phyloP scores from a whole-genome alignment of 2,329 filamentous ascomycete species.

The Mycosphaerella sp. region DNA sequence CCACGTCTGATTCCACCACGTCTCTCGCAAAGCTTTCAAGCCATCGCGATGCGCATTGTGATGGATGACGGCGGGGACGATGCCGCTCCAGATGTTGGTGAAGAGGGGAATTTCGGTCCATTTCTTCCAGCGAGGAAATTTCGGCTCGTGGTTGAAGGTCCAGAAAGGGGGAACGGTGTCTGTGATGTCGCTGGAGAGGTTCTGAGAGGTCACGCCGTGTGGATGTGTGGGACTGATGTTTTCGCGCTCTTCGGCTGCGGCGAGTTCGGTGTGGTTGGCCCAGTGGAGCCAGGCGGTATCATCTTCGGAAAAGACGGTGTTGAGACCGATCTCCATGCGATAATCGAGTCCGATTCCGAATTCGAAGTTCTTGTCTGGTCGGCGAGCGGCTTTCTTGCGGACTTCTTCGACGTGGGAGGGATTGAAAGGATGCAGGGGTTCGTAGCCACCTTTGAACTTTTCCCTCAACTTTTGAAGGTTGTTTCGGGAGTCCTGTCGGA shows the following conservation, averaged over 20 bases:
- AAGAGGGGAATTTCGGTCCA: slow-evolving; percentile 24
- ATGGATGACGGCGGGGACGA: slow-evolving; percentile 25
- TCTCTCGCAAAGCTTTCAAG: slow-evolving; percentile 17
- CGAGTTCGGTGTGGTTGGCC: slow-evolving; percentile 14
- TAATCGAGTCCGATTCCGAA: slow-evolving; percentile 31
- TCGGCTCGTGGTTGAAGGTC: slow-evolving; percentile 20
- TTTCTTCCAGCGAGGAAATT: slow-evolving; percentile 13
- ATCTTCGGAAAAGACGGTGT: slow-evolving; percentile 25
- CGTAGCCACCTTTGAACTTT: slow-evolving; percentile 11
- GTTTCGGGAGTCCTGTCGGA: slow-evolving; percentile 35
- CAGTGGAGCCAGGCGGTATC: slow-evolving; percentile 26
- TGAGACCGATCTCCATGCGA: slow-evolving; percentile 23
- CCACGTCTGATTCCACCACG: slow-evolving; percentile 25
- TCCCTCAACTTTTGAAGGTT: slow-evolving; percentile 9
- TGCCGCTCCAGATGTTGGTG: slow-evolving; percentile 24
- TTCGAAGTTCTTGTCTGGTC: slow-evolving; percentile 38
- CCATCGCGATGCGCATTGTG: slow-evolving; percentile 23
- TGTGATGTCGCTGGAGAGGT: slow-evolving; percentile 22
- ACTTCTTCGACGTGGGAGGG: slow-evolving; percentile 21
- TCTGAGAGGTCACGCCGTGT: slow-evolving; percentile 6
- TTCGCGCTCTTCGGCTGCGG: slow-evolving; percentile 12
- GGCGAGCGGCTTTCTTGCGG: slow-evolving; percentile 28
- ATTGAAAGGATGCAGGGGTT: slow-evolving; percentile 14
- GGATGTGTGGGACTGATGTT: slow-evolving; percentile 5
- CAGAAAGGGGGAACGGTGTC: slow-evolving; percentile 21